These are phyloP conservation scores for Picochlorum costavermella DNA, from an alignment of 139 green algal genomes.

Conservation along the genomic window DNA sequence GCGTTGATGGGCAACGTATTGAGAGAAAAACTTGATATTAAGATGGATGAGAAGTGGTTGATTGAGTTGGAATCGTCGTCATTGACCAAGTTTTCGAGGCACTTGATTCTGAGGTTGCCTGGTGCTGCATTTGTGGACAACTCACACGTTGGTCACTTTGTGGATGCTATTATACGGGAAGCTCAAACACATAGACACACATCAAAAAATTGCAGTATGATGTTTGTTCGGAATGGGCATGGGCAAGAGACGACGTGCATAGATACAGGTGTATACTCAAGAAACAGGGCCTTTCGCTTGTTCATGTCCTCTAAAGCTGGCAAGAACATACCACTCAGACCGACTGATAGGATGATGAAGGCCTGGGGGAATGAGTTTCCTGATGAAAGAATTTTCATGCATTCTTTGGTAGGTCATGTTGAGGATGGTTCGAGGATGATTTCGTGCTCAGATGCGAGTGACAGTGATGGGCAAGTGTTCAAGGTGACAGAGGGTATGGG, in stretches of 20 bases:
- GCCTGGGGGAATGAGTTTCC: conserved; percentile 1
- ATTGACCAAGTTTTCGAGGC: conserved; percentile 65
- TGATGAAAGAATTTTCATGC: conserved; percentile 4
- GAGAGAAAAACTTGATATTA: conserved; percentile 6
- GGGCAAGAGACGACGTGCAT: conserved; percentile 18
- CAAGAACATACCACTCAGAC: conserved; percentile 35
- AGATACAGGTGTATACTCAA: conserved; percentile 63
- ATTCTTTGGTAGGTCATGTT: conserved; percentile 23
- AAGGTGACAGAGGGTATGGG: no score
- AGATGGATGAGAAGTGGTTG: conserved; percentile 21
- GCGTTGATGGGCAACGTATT: conserved; percentile 5
- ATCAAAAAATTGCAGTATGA: neutral
- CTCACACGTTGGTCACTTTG: conserved; percentile 34
- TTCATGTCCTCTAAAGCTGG: conserved; percentile 52
- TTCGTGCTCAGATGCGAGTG: conserved; percentile 20
- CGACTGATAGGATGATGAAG: conserved; percentile 27
- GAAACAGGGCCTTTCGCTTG: conserved; percentile 67
- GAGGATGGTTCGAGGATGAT: conserved; percentile 18
- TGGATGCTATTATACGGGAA: conserved; percentile 19
- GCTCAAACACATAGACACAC: conserved; percentile 7
- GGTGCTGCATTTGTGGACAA: conserved; percentile 52
- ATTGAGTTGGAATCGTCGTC: conserved; percentile 65
- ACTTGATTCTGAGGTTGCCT: conserved; percentile 59
- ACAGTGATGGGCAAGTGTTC: neutral
- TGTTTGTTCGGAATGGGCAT: conserved; percentile 17